A percentile compares a stretch with the other conserved stretches of the same genome.
phyloP scores from a whole-genome alignment of 2,329 filamentous ascomycete genomes.

The Seiridium cupressi region DNA sequence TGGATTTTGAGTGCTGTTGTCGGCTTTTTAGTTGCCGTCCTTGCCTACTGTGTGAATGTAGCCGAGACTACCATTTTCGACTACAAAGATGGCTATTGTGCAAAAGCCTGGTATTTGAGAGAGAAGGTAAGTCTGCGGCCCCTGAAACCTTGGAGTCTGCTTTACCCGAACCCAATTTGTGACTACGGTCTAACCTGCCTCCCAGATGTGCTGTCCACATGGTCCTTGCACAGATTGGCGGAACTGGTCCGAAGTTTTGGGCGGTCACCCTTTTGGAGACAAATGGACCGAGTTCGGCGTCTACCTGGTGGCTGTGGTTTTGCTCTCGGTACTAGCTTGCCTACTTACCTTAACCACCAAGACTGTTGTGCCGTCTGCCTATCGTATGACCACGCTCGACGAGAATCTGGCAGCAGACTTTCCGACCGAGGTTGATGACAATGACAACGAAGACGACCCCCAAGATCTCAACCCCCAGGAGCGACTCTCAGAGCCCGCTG shows the following conservation, averaged over 20 bases:
- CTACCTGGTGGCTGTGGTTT: constrained; percentile 71
- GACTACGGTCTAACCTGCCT: constrained; percentile 11
- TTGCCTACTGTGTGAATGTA: constrained; percentile 88
- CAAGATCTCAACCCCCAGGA: constrained; percentile 33
- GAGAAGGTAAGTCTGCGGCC: constrained; percentile 53
- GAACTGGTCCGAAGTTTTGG: constrained; percentile 51
- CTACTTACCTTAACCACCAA: constrained; percentile 85
- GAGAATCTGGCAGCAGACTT: constrained; percentile 80
- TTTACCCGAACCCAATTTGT: constrained; percentile 1
- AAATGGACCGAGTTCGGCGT: constrained; percentile 74
- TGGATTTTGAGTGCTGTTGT: constrained; percentile 93
- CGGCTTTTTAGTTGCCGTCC: constrained; percentile 76
- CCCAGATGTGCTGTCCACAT: constrained; percentile 54
- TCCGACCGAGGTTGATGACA: constrained; percentile 35
- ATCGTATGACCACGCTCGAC: constrained; percentile 83
- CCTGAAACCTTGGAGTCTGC: too few species aligned
- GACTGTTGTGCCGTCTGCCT: constrained; percentile 86
- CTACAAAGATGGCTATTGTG: constrained; percentile 86
- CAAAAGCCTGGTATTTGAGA: constrained; percentile 67
- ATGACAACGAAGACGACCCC: constrained; percentile 40
- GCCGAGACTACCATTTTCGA: constrained; percentile 85
- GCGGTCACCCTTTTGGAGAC: constrained; percentile 41
- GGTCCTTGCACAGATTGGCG: constrained; percentile 56
- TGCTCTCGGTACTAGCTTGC: constrained; percentile 71
- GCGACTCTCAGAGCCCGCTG: constrained; percentile 13